These are phyloP conservation scores for Botrytis hyacinthi DNA, from an alignment of 2,329 filamentous ascomycete species.

Conservation along the genomic window DNA sequence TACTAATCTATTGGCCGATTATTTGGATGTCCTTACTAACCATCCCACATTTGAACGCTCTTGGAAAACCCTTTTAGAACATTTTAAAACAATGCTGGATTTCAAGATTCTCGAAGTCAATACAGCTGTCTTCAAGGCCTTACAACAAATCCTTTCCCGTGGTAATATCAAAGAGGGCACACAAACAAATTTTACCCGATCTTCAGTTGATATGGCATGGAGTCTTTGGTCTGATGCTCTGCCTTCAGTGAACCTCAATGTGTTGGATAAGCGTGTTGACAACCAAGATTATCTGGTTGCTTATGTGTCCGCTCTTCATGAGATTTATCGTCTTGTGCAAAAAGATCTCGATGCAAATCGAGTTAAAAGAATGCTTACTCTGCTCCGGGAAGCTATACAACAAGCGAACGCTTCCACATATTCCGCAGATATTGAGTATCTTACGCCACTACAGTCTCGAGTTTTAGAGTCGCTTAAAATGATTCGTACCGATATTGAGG, in stretches of 20 bases:
- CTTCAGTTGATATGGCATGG: constrained; percentile 63
- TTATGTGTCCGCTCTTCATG: constrained; percentile 73
- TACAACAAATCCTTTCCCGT: constrained; percentile 59
- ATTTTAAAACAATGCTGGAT: constrained; percentile 63
- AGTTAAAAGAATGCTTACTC: constrained; percentile 65
- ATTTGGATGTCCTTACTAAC: constrained; percentile 68
- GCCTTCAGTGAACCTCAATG: constrained; percentile 48
- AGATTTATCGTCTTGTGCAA: constrained; percentile 75
- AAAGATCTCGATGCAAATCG: constrained; percentile 59
- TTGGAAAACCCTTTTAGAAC: constrained; percentile 71
- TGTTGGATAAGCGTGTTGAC: constrained; percentile 49
- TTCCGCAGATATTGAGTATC: constrained; percentile 67
- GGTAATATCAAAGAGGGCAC: constrained; percentile 46
- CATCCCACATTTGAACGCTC: constrained; percentile 66
- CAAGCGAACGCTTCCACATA: constrained; percentile 67
- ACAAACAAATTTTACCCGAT: constrained; percentile 33
- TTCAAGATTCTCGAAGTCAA: constrained; percentile 67
- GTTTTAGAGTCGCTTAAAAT: constrained; percentile 66
- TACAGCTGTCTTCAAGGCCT: constrained; percentile 66
- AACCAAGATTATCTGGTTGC: constrained; percentile 83
- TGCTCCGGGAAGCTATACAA: constrained; percentile 70
- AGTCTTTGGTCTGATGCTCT: constrained; percentile 66
- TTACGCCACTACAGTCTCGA: constrained; percentile 69
- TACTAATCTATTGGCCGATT: constrained; percentile 70
- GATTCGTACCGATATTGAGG: constrained; percentile 63